These are phyloP conservation scores for Hypoxylon sp. DNA, from an alignment of 2,329 filamentous ascomycete genomes.

Conservation along the genomic window DNA sequence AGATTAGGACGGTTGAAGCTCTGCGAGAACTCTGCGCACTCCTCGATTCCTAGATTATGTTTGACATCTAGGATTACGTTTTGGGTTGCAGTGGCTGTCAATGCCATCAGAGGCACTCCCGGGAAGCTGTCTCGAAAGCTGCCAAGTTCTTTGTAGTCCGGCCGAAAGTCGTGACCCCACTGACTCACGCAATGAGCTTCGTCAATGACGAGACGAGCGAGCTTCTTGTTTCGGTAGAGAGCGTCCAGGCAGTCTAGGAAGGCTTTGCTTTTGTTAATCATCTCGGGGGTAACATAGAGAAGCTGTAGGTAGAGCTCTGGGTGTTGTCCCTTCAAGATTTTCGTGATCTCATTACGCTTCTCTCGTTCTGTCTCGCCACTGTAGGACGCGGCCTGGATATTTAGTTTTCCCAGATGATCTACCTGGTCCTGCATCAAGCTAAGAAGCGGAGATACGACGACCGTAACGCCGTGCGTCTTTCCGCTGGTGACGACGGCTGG, in stretches of 20 bases:
- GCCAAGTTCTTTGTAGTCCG: slow-evolving; percentile 91
- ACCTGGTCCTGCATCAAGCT: slow-evolving; percentile 99
- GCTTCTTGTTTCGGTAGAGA: slow-evolving; percentile 77
- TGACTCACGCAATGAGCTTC: slow-evolving; percentile 99
- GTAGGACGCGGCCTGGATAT: slow-evolving; percentile 84
- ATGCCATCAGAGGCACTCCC: slow-evolving; percentile 88
- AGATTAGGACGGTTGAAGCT: slow-evolving; percentile 98
- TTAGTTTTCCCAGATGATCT: slow-evolving; percentile 78
- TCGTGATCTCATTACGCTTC: slow-evolving; percentile 75
- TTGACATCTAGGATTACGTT: slow-evolving; percentile 94
- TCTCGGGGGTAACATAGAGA: slow-evolving; percentile 96
- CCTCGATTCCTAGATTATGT: slow-evolving; percentile 85
- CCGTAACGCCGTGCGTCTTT: slow-evolving; percentile 85
- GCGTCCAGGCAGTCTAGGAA: slow-evolving; percentile 75
- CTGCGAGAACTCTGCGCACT: slow-evolving; percentile 85
- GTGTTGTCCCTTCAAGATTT: slow-evolving; percentile 69
- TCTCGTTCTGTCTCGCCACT: slow-evolving; percentile 79
- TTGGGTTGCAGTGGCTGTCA: slow-evolving; percentile 94
- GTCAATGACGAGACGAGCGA: slow-evolving; percentile 94
- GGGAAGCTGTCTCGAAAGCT: slow-evolving; percentile 79
- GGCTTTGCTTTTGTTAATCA: slow-evolving; percentile 84
- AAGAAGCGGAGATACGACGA: slow-evolving; percentile 94
- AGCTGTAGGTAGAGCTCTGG: slow-evolving; percentile 86
- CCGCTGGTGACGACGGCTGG: slow-evolving; percentile 87
- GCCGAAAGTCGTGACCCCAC: slow-evolving; percentile 98